Evolutionary conservation across 208 protist species (phyloP), one percentile per base, ranked within the genome.

Genomic region (Leishmania braziliensis): DNA sequence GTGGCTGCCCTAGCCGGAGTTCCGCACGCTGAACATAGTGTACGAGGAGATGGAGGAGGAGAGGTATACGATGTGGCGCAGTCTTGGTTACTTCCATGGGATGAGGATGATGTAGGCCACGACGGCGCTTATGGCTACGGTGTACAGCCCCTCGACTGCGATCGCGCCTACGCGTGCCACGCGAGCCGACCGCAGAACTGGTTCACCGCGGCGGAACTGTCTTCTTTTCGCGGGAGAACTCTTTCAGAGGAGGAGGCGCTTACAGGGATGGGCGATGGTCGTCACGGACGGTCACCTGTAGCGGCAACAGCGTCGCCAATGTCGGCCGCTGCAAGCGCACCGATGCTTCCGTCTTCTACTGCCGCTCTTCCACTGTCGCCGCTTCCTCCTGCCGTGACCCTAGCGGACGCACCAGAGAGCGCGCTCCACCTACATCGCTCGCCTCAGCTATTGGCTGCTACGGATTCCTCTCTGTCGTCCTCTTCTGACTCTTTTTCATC

Each of bases 131-230:
- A 60, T 20, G 63, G 77, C 60, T 81, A 79, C 46, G 56, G n/a
- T 48, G 51, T 63, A 33, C 77, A 72, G 26, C 82, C 68, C 39
- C 77, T 85, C 5, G 82, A 85, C 65, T 85, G 82, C 36, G 82
- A 85, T 48, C 76, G 77, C 46, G 75, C 66, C 33, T 85, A 85
- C 54, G 54, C 62, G 53, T n/a, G 51, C 12, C 82, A 81, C 63
- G 54, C 77, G 1, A 54, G 10, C 1, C 33, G 33, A 46, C 69
- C 75, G 77, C 71, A 54, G 36, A 70, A 78, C 51, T 78, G 71
- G 81, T 43, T 62, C 56, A 80, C 81, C 8, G 58, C 75, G 39
- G n/a, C 29, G 2, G 76, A 78, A 66, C 39, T 70, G 29, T 56
- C 77, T 16, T 71, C 81, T 39, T 63, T 81, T 29, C 81, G 81